These are phyloP conservation scores for Stephanodiscus triporus DNA, from an alignment of 108 stramenopile species.

Conservation along the genomic window DNA sequence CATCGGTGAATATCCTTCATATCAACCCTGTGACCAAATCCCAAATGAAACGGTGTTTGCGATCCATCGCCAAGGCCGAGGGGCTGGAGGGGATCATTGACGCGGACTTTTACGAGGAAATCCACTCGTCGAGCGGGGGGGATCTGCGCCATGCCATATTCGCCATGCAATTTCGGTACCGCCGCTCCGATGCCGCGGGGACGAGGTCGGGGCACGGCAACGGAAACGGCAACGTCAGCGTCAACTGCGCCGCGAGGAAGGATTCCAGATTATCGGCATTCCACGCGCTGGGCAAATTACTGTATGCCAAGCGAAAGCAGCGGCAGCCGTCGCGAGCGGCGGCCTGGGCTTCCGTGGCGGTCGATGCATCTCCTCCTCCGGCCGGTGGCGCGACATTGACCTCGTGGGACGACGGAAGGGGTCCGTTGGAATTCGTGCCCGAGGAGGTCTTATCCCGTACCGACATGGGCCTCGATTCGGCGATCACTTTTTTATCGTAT, in stretches of 20 bases:
- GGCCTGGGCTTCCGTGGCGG: background rate
- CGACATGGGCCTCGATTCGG: conserved; percentile 68
- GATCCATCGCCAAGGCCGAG: conserved; percentile 56
- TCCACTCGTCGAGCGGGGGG: conserved; percentile 70
- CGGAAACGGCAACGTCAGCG: background rate
- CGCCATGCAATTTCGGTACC: conserved; percentile 70
- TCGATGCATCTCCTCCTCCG: background rate
- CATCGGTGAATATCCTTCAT: conserved; percentile 53
- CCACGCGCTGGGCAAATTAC: conserved; percentile 87
- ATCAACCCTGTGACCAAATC: conserved; percentile 75
- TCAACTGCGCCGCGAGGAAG: conserved; percentile 20
- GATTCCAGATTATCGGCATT: conserved; percentile 80
- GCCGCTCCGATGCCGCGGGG: background rate
- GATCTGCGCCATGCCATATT: conserved; percentile 88
- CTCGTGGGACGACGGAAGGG: conserved; percentile 37
- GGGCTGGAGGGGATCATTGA: conserved; percentile 18
- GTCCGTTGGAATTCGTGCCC: conserved; percentile 77
- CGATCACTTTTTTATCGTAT: conserved; percentile 75
- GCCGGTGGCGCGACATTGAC: background rate
- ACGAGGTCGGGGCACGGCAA: background rate
- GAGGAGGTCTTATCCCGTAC: conserved; percentile 73
- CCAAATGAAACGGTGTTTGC: conserved; percentile 73
- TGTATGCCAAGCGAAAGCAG: conserved; percentile 82
- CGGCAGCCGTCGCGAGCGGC: conserved; percentile 1
- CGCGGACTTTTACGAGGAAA: conserved; percentile 55